These are phyloP conservation scores for Euphrasia arctica DNA, from an alignment of 305 asterid genomes.

Conservation along the genomic window DNA sequence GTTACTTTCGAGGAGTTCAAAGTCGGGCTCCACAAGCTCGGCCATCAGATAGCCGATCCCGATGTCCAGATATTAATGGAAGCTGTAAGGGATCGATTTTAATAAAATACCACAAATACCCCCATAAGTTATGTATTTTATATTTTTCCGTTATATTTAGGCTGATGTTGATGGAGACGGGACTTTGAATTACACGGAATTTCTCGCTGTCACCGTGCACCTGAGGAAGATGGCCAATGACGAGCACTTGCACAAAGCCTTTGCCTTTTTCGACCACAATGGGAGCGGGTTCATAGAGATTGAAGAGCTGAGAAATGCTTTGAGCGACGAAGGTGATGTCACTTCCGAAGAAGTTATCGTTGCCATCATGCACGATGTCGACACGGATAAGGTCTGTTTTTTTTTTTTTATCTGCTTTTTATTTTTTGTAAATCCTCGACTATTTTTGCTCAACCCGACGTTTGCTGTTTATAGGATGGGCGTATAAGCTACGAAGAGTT, in stretches of 20 bases:
- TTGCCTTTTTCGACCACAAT: neutral
- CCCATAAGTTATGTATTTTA: neutral
- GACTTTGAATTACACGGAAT: neutral
- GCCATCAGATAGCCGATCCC: conserved; percentile 48
- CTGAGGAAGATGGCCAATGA: neutral
- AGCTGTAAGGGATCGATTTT: conserved; percentile 40
- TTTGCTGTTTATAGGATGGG: conserved; percentile 38
- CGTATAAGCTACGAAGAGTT: conserved; percentile 61
- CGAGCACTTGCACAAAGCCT: neutral
- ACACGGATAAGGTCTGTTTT: conserved; percentile 41
- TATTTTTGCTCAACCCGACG: neutral
- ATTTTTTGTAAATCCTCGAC: neutral
- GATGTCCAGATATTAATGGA: conserved; percentile 56
- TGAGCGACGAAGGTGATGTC: conserved; percentile 43
- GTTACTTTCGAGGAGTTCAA: conserved; percentile 40
- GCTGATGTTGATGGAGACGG: conserved; percentile 5
- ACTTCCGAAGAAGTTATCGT: conserved; percentile 37
- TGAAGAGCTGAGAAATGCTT: conserved; percentile 54
- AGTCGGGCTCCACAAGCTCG: conserved; percentile 48
- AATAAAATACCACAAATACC: neutral
- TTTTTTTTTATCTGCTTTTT: neutral
- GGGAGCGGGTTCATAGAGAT: conserved; percentile 40
- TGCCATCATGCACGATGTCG: conserved; percentile 52
- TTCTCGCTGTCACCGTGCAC: neutral
- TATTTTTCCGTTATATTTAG: neutral